Evolutionary conservation across 1,284 basidiomycete genomes (phyloP), one percentile per base, ranked within the genome.

Genomic region (Moesziomyces globuligerus): DNA sequence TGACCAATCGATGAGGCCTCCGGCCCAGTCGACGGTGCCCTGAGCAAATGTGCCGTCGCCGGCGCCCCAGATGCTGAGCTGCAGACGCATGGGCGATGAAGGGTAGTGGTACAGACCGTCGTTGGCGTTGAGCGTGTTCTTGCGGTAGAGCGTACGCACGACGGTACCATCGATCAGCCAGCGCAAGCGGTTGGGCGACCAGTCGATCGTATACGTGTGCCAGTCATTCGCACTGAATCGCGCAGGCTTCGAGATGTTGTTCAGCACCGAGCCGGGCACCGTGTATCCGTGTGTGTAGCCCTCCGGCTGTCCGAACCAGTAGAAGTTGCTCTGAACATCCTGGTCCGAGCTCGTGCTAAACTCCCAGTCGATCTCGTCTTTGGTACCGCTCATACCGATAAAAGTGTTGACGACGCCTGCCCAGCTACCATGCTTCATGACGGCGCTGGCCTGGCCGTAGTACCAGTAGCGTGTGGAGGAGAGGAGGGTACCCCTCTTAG

Each of bases 351-450:
- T 11, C 0, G 65, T 72, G 1, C 66, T 73, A 37, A 55, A 74
- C 34, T 76, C 75, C 57, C 57, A 75, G 34, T 74, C 74, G 13
- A 76, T 60, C 37, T 75, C 75, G 28, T 74, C 74, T 36, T 56
- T 57, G 3, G 60, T 65, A 7, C 41, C 11, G 5, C 40, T 44
- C 69, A 76, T 72, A 21, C 68, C 54, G 48, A 76, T 76, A 24
- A 74, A 74, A 1, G 72, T 68, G 34, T 67, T 59, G 13, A 76
- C 75, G 38, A 76, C 66, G 8, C 75, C 75, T 1, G 50, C 58
- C 47, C 58, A 53, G 28, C 56, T 58, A 4, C 54, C 46, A 47
- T 76, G 75, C 28, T 62, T 56, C 65, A 75, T 56, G 17, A 61
- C 57, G 4, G 65, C 75, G 17, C 54, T 52, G 0, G 74, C 69